Percentiles rank a stretch among this genome's conserved stretches.
Conservation (phyloP, 495 filamentous ascomycete genomes). For the Aspergillus bridgeri region DNA sequence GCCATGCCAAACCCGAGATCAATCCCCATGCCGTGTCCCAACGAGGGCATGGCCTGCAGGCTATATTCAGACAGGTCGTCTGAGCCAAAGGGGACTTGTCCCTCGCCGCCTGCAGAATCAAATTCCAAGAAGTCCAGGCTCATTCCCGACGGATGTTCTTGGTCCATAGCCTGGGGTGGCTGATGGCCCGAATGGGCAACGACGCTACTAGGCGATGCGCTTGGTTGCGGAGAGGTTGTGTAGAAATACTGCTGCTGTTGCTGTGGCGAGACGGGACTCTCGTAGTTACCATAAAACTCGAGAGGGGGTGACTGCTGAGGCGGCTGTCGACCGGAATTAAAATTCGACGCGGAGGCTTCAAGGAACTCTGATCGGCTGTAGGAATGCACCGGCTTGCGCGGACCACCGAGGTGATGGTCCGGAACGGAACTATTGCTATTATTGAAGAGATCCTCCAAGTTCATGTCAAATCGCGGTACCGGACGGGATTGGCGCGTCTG, state of each 20-base stretch:
- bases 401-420: slow-evolving; percentile 21
- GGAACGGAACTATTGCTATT: slow-evolving; percentile 25
- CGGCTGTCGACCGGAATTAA: slow-evolving; percentile 26
- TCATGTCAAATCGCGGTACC: slow-evolving; percentile 61
- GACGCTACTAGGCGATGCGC: slow-evolving; percentile 35
- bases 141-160: slow-evolving; percentile 30
- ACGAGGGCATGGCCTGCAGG: slow-evolving; percentile 24
- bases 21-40: slow-evolving; percentile 46
- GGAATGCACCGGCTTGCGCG: slow-evolving; percentile 15
- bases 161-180: slow-evolving; percentile 21
- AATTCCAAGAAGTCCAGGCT: slow-evolving; percentile 43
- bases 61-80: slow-evolving; percentile 33
- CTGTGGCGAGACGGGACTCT: slow-evolving; percentile 32
- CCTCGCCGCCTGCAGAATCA: slow-evolving; percentile 27
- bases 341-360: slow-evolving; percentile 26
- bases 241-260: slow-evolving; percentile 36
- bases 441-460: slow-evolving; percentile 52
- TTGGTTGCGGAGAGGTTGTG: slow-evolving; percentile 39
- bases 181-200: slow-evolving; percentile 18
- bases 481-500: slow-evolving; percentile 35
- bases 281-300: slow-evolving; percentile 39
- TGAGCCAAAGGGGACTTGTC: slow-evolving; percentile 23
- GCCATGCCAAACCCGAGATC: slow-evolving; percentile 74
- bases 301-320: slow-evolving; percentile 34
- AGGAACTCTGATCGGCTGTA: slow-evolving; percentile 26